Percentiles rank a stretch among this genome's conserved stretches.
phyloP scores from a whole-genome alignment of 1,284 basidiomycete genomes.

The Ustilago sp. region DNA sequence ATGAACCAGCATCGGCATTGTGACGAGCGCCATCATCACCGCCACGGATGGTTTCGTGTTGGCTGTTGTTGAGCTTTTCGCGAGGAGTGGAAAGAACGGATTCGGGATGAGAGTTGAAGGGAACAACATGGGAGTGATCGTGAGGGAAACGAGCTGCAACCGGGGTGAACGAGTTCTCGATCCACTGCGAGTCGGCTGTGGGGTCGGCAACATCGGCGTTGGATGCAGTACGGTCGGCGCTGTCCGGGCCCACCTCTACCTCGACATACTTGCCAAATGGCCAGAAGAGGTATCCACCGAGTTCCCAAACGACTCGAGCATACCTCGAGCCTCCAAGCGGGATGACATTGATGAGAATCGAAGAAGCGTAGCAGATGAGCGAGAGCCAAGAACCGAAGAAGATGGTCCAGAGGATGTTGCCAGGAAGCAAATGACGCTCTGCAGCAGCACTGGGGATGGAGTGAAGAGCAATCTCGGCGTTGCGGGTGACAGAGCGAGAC shows the following conservation, averaged over 20 bases:
- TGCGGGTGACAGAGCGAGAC: slow-evolving; percentile 92
- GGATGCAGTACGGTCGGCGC: slow-evolving; percentile 52
- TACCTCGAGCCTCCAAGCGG: slow-evolving; percentile 85
- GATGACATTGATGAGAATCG: slow-evolving; percentile 78
- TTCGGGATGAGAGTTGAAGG: slow-evolving; percentile 52
- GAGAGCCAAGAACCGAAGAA: slow-evolving; percentile 89
- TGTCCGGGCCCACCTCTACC: slow-evolving; percentile 73
- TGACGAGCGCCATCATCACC: slow-evolving; percentile 14
- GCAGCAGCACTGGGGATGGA: slow-evolving; percentile 89
- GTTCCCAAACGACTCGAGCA: slow-evolving; percentile 85
- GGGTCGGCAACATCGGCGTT: slow-evolving; percentile 19
- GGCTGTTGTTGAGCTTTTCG: slow-evolving; percentile 37
- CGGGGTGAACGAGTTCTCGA: slow-evolving; percentile 65
- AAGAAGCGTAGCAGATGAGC: slow-evolving; percentile 77
- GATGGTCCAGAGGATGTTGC: slow-evolving; percentile 88
- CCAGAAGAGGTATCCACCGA: slow-evolving; percentile 97
- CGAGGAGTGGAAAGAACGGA: slow-evolving; percentile 27
- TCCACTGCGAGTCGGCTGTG: slow-evolving; percentile 69
- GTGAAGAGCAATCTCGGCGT: slow-evolving; percentile 94
- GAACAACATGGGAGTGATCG: slow-evolving; percentile 54
- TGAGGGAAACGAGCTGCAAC: slow-evolving; percentile 62
- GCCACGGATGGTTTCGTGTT: slow-evolving; percentile 31
- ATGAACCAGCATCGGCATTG: slow-evolving; percentile 32
- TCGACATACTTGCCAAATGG: slow-evolving; percentile 99
- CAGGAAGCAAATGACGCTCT: slow-evolving; percentile 87